Evolutionary conservation across 176 grass and related monocot species (phyloP).

Genomic region (Urochloa ruziziensis): DNA sequence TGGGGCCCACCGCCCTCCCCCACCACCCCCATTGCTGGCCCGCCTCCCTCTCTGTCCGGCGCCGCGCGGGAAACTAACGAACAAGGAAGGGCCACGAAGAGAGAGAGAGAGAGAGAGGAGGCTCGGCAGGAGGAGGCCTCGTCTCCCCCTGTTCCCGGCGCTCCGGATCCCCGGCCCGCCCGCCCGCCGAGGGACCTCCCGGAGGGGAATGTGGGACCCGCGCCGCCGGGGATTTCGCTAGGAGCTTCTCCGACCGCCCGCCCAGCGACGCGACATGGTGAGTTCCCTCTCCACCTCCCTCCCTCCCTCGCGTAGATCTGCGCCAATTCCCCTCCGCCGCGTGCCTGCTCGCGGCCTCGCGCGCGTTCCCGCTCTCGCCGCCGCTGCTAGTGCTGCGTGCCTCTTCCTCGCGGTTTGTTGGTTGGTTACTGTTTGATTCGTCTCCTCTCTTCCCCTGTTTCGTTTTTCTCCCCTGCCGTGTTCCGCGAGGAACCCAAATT

Average conservation of each 20-base stretch:
- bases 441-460: background rate
- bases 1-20: background rate
- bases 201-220: slow-evolving; percentile 60
- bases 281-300: background rate
- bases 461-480: too few relatives aligned
- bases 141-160: background rate
- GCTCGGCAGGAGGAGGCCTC: too few relatives aligned
- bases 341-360: background rate
- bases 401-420: background rate
- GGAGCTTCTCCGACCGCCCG: background rate
- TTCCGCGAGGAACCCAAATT: background rate
- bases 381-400: background rate
- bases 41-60: background rate
- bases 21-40: background rate
- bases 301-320: slow-evolving; percentile 5
- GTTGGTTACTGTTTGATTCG: slow-evolving; percentile 30
- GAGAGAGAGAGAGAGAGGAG: background rate
- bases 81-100: background rate
- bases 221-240: slow-evolving; percentile 18
- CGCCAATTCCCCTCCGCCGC: background rate
- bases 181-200: background rate
- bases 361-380: background rate
- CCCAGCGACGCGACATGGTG: slow-evolving; percentile 40
- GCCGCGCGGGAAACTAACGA: slow-evolving; percentile 19
- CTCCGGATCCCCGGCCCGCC: slow-evolving; percentile 19